Percentiles rank a stretch among this genome's conserved stretches.
These are phyloP conservation scores for Psilocybe tampanensis DNA, from an alignment of 768 basidiomycete species.

Conservation along the genomic window DNA sequence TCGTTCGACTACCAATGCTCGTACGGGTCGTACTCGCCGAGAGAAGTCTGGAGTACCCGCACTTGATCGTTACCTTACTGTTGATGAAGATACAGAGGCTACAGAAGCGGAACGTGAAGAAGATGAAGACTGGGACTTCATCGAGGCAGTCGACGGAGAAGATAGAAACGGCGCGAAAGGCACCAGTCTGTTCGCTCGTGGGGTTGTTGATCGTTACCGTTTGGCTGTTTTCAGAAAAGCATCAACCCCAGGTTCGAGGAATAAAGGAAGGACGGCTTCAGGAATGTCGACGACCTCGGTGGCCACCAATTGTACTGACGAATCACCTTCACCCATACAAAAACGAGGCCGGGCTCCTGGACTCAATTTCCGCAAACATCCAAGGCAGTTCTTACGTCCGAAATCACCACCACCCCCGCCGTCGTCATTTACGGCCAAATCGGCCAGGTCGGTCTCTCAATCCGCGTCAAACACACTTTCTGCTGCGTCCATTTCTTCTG, in stretches of 20 bases:
- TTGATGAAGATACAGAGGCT: conserved; percentile 48
- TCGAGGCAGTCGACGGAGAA: conserved; percentile 80
- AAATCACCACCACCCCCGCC: conserved; percentile 66
- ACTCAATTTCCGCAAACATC: conserved; percentile 72
- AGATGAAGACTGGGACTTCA: conserved; percentile 92
- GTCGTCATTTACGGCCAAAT: conserved; percentile 43
- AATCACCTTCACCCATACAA: conserved; percentile 52
- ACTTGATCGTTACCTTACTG: conserved; percentile 68
- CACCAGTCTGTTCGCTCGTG: conserved; percentile 85
- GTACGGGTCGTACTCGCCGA: conserved; percentile 46
- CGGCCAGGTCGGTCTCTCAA: conserved; percentile 38
- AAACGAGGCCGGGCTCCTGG: conserved; percentile 71
- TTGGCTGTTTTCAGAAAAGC: conserved; percentile 85
- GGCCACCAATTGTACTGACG: conserved; percentile 41
- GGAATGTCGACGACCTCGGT: conserved; percentile 58
- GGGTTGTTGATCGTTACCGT: conserved; percentile 86
- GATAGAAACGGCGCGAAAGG: conserved; percentile 82
- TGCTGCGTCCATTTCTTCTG: conserved; percentile 38
- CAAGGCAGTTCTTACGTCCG: conserved; percentile 71
- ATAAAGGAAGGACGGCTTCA: conserved; percentile 45
- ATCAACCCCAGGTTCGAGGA: conserved; percentile 52
- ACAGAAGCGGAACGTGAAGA: conserved; percentile 52
- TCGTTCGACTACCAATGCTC: conserved; percentile 26
- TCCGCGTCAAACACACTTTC: conserved; percentile 50
- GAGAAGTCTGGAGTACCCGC: conserved; percentile 87